Percentiles rank a stretch among this genome's conserved stretches.
Evolutionary conservation across 805 yeast genomes (phyloP).

Genomic region (Hanseniaspora thailandica): DNA sequence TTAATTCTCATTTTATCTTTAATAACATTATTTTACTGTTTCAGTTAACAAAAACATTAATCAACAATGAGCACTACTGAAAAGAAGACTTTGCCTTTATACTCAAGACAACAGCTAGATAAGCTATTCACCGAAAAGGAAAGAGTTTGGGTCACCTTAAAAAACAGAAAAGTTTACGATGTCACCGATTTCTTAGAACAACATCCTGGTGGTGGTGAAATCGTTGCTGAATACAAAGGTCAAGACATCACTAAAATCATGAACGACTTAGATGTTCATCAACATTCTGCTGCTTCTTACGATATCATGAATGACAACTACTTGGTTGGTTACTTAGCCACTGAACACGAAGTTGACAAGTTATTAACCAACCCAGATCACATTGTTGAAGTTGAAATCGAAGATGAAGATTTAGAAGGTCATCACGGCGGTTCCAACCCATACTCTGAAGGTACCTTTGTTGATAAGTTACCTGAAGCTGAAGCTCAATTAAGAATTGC

Average conservation of each 20-base stretch:
- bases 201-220: conserved; percentile 66
- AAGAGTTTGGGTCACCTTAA: conserved; percentile 73
- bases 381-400: conserved; percentile 41
- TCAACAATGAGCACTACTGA: conserved; percentile 6
- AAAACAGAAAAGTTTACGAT: conserved; percentile 70
- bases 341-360: conserved; percentile 62
- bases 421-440: conserved; percentile 24
- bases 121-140: conserved; percentile 37
- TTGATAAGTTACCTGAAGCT: conserved; percentile 46
- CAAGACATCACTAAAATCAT: conserved; percentile 61
- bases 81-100: conserved; percentile 42
- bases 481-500: conserved; percentile 61
- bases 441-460: conserved; percentile 44
- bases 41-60: neutral
- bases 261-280: conserved; percentile 42
- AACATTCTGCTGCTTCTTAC: conserved; percentile 74
- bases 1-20: neutral
- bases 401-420: conserved; percentile 29
- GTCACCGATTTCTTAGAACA: conserved; percentile 45
- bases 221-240: conserved; percentile 63
- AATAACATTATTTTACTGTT: neutral
- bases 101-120: conserved; percentile 42
- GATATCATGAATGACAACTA: conserved; percentile 74
- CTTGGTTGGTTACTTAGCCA: conserved; percentile 74
- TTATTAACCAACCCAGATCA: conserved; percentile 49